A percentile compares a stretch with the other conserved stretches of the same genome.
Conservation (phyloP, 345 rosid genomes). For the Eucalyptus leucophloia region DNA sequence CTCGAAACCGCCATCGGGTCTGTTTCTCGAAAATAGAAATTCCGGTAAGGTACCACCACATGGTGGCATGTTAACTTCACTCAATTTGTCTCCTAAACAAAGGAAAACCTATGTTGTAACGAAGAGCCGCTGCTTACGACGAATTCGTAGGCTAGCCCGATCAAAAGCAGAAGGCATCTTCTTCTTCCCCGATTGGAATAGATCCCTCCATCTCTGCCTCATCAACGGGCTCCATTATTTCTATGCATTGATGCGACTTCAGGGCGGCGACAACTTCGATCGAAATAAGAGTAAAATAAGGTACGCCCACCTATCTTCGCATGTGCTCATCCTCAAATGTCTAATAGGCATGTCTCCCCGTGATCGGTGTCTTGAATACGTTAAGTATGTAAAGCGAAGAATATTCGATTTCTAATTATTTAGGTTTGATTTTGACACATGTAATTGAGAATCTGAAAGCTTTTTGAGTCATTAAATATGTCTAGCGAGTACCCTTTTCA, state of each 20-base stretch:
- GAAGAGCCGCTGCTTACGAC: neutral
- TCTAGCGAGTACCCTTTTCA: too few species aligned
- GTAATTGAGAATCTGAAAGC: neutral
- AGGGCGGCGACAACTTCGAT: neutral
- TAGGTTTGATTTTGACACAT: neutral
- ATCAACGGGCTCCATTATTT: neutral
- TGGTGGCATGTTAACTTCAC: neutral
- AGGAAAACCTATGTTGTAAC: neutral
- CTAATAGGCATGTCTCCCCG: neutral
- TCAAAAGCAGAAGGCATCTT: neutral
- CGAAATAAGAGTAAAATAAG: neutral
- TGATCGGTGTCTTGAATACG: neutral
- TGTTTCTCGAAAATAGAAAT: neutral
- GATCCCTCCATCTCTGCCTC: neutral
- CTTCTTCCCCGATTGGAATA: neutral
- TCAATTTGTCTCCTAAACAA: neutral
- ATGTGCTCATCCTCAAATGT: neutral
- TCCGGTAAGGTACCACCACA: accelerated
- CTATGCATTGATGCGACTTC: neutral
- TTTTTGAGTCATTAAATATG: neutral
- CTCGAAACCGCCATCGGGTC: neutral
- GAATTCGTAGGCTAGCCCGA: neutral
- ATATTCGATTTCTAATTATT: neutral
- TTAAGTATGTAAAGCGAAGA: neutral
- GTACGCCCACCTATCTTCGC: neutral